Evolutionary conservation across 768 basidiomycete genomes (phyloP), one percentile per base, ranked within the genome.

Genomic region (Amanita jacksonii): DNA sequence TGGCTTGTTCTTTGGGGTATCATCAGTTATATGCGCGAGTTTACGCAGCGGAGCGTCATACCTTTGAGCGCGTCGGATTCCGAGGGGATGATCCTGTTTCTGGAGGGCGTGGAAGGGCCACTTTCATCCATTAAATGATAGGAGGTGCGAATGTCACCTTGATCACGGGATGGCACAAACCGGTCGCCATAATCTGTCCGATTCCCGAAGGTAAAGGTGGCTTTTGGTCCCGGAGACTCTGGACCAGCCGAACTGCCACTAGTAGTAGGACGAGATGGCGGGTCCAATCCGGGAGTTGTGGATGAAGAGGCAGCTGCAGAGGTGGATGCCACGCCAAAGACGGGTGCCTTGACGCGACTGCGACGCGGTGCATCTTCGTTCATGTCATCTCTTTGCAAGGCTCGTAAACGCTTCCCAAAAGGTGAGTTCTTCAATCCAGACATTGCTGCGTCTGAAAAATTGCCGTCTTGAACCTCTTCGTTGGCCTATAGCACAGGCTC

Each of bases 401-500:
- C 81, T 33, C 85, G 77, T n/a, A 88, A 70, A 9, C 85, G 77
- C 57, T 87, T 88, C 33, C 83, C 85, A 62, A 85, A 88, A 1
- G 81, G 82, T 55, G 85, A 86, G 63, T 87, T 86, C 69, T 83
- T 85, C 63, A 87, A 73, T 44, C 76, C 76, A 46, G 83, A 79
- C 83, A 85, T 85, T 47, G 46, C 3, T 19, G 44, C 15, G 8
- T 27, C 18, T 32, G 18, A 28, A 30, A 42, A 31, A 31, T 32
- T 20, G 33, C 5, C 12, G 7, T 27, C 15, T 24, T 27, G 7
- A 12, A 34, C 10, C 20, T 22, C 27, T 36, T 23, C 12, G 9
- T 12, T 16, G 34, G 13, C 1, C 42, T 4, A 34, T 35, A 19
- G n/a, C n/a, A 18, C 10, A 13, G 20, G 25, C 15, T 39, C 12